Evolutionary conservation across 1,139 yeast genomes (phyloP), one percentile per base, ranked within the genome.

Genomic region (Protomyces pachydermus): DNA sequence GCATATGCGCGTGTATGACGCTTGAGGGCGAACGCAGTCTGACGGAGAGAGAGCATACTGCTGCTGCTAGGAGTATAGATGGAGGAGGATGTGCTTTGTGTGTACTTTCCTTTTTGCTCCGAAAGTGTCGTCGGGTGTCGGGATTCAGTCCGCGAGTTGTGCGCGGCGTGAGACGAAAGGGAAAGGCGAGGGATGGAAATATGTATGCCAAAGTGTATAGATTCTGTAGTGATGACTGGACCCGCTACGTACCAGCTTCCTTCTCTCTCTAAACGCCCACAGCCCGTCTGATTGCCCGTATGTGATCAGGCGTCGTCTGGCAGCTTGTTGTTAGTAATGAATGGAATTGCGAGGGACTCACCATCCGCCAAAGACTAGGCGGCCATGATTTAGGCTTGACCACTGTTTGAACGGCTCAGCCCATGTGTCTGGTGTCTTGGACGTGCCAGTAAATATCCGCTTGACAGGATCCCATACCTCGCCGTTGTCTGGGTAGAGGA

Each of bases 331-430:
- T 38, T 38, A 38, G 42, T 18, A 14, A 5, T 37, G 42, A 25
- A 25, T 25, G 28, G 28, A 25, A 4, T 25, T n/a, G n/a, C n/a
- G n/a, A n/a, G n/a, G 14, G 42, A 14, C 42, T 14, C 16, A 38
- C 42, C 62, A 58, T 18, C 62, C 62, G 5, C 62, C 62, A 51
- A 58, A n/a, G 12, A 58, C 62, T n/a, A 58, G 34, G 10, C 56
- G 46, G 10, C 62, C 62, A 10, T 25, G 45, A 38, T 58, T 58
- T 52, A 50, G 54, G 16, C 28, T 45, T 18, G 56, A 32, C 23
- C 37, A 37, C 5, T 14, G 35, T 10, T 23, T 38, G 34, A 39
- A 32, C 16, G 42, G 52, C 20, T 20, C 23, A 3, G 62, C 56
- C 62, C 62, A 58, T 12, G 5, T 25, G 8, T n/a, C n/a, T 20